These are phyloP conservation scores for Agapanthus africanus DNA, from an alignment of 106 monocot genomes.

Conservation along the genomic window DNA sequence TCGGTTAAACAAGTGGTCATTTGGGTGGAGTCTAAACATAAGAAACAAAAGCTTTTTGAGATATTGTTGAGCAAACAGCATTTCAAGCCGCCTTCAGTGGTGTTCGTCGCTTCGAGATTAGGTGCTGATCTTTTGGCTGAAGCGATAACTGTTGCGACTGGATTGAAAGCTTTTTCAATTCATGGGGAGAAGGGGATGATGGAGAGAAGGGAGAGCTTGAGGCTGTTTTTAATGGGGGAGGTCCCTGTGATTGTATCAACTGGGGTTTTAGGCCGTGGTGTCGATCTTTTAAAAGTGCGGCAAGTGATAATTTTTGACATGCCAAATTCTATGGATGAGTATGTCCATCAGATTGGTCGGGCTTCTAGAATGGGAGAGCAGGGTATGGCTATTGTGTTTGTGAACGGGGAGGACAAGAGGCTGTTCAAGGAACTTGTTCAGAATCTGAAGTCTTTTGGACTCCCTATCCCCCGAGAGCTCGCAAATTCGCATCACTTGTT, in stretches of 20 bases:
- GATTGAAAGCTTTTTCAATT: slow-evolving; percentile 57
- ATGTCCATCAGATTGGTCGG: slow-evolving; percentile 79
- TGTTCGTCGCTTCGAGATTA: slow-evolving; percentile 77
- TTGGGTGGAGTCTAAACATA: slow-evolving; percentile 81
- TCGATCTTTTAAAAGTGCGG: slow-evolving; percentile 59
- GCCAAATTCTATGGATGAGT: slow-evolving; percentile 77
- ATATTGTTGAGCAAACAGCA: slow-evolving; percentile 71
- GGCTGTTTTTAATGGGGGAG: slow-evolving; percentile 62
- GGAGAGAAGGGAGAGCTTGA: slow-evolving; percentile 77
- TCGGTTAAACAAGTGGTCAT: slow-evolving; percentile 70
- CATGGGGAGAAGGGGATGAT: slow-evolving; percentile 90
- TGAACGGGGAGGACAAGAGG: slow-evolving; percentile 73
- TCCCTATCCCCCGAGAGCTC: slow-evolving; percentile 65
- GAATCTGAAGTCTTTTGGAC: slow-evolving; percentile 53
- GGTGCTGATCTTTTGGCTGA: slow-evolving; percentile 81
- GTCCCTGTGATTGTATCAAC: slow-evolving; percentile 70
- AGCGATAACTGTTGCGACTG: slow-evolving; percentile 56
- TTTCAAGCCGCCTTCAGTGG: slow-evolving; percentile 63
- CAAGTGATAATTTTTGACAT: slow-evolving; percentile 90
- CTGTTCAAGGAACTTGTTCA: slow-evolving; percentile 61
- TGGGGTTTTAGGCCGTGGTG: slow-evolving; percentile 70
- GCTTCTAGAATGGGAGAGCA: slow-evolving; percentile 84
- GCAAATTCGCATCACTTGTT: slow-evolving; percentile 31
- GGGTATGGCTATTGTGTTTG: slow-evolving; percentile 58
- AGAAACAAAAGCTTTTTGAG: slow-evolving; percentile 83